A percentile compares a stretch with the other conserved stretches of the same genome.
Evolutionary conservation across 768 basidiomycete genomes (phyloP).

Genomic region (Leccinum uliginosum): DNA sequence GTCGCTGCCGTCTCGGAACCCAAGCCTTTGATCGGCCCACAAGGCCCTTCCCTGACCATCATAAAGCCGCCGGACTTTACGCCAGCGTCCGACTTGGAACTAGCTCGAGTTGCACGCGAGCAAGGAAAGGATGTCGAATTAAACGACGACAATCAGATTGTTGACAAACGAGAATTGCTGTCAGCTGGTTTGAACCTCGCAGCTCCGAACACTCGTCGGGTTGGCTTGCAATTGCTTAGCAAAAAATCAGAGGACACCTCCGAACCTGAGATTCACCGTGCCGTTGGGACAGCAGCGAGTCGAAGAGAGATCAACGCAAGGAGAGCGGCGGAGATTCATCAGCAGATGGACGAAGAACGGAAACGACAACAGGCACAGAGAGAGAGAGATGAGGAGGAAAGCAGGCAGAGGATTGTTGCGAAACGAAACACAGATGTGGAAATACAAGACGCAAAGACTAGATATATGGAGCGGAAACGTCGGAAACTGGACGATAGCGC

Average conservation of each 20-base stretch:
- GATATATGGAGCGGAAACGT: conserved; percentile 78
- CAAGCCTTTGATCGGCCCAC: conserved; percentile 57
- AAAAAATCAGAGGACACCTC: conserved; percentile 24
- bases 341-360: conserved; percentile 75
- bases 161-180: conserved; percentile 91
- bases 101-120: conserved; percentile 63
- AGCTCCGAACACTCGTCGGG: conserved; percentile 70
- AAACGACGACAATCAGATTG: conserved; percentile 96
- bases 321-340: conserved; percentile 68
- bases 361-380: conserved; percentile 53
- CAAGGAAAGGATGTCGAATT: conserved; percentile 86
- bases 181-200: conserved; percentile 91
- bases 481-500: conserved; percentile 54
- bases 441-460: conserved; percentile 67
- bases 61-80: conserved; percentile 63
- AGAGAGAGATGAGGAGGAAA: conserved; percentile 57
- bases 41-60: conserved; percentile 65
- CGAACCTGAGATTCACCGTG: conserved; percentile 56
- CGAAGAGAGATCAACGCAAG: conserved; percentile 81
- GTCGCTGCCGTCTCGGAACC: conserved; percentile 63
- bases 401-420: conserved; percentile 59
- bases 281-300: conserved; percentile 79
- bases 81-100: conserved; percentile 66
- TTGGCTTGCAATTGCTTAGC: conserved; percentile 42
- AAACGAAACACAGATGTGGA: conserved; percentile 75